A percentile compares a stretch with the other conserved stretches of the same genome.
Conservation (phyloP, 768 basidiomycete genomes). For the Trametes coccinea region DNA sequence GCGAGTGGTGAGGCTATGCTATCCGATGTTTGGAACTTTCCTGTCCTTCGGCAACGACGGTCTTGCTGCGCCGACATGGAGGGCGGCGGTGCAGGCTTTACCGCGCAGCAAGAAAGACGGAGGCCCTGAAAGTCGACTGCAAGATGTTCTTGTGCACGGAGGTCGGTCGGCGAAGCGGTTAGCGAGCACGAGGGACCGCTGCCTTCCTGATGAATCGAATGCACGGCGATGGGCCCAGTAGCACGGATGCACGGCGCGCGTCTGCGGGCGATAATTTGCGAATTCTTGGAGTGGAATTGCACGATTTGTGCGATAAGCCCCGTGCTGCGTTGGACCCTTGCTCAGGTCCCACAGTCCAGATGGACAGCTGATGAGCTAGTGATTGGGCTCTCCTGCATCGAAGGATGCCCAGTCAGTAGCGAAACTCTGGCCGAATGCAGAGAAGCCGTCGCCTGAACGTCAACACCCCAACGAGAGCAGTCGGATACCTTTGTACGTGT, state of each 20-base stretch:
- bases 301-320: constrained; percentile 6
- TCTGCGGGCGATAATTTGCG: background rate
- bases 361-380: constrained; percentile 9
- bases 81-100: background rate
- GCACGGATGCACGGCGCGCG: constrained; percentile 5
- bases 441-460: background rate
- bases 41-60: background rate
- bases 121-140: background rate
- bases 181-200: constrained; percentile 9
- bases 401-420: background rate
- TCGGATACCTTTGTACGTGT: constrained; percentile 11
- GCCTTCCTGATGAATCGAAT: constrained; percentile 15
- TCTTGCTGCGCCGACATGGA: background rate
- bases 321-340: constrained; percentile 14
- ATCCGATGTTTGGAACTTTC: background rate
- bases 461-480: background rate
- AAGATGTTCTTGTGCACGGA: constrained; percentile 1
- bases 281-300: background rate
- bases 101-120: background rate
- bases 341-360: constrained; percentile 2
- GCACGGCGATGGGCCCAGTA: background rate
- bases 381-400: background rate
- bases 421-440: background rate
- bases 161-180: constrained; percentile 13
- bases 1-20: constrained; percentile 8